phyloP scores from a whole-genome alignment of 2,329 filamentous ascomycete genomes.

The Talaromyces sp. region DNA sequence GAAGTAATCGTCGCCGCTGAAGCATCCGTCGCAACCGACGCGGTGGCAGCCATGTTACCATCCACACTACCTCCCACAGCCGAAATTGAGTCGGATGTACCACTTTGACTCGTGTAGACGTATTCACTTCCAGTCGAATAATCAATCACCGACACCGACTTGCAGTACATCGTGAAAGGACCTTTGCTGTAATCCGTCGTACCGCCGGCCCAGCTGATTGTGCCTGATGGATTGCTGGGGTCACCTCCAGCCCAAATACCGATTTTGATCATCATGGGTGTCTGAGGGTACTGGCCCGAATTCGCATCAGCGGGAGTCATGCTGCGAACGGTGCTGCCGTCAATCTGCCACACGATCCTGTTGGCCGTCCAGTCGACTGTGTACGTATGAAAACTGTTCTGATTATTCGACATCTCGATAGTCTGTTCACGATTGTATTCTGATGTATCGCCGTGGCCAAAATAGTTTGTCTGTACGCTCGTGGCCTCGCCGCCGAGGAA shows the following conservation, averaged over 20 bases:
- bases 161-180: conserved; percentile 83
- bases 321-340: conserved; percentile 72
- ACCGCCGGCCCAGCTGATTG: conserved; percentile 83
- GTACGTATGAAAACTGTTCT: conserved; percentile 79
- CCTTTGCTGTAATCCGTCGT: conserved; percentile 78
- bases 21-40: conserved; percentile 49
- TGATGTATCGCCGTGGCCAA: conserved; percentile 83
- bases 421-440: conserved; percentile 86
- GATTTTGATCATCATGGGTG: conserved; percentile 91
- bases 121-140: conserved; percentile 91
- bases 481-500: conserved; percentile 77
- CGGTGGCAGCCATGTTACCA: conserved; percentile 52
- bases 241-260: conserved; percentile 93
- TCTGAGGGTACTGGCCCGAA: conserved; percentile 78
- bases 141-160: conserved; percentile 74
- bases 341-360: conserved; percentile 84
- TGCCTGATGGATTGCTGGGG: conserved; percentile 72
- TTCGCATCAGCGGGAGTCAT: conserved; percentile 69
- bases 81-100: conserved; percentile 77
- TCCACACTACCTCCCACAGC: conserved; percentile 77
- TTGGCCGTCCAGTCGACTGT: conserved; percentile 85
- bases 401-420: conserved; percentile 67
- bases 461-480: conserved; percentile 95
- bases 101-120: conserved; percentile 73
- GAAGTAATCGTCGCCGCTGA: conserved; percentile 61